phyloP scores from a whole-genome alignment of 2,329 filamentous ascomycete species.

The Exophiala sp. region DNA sequence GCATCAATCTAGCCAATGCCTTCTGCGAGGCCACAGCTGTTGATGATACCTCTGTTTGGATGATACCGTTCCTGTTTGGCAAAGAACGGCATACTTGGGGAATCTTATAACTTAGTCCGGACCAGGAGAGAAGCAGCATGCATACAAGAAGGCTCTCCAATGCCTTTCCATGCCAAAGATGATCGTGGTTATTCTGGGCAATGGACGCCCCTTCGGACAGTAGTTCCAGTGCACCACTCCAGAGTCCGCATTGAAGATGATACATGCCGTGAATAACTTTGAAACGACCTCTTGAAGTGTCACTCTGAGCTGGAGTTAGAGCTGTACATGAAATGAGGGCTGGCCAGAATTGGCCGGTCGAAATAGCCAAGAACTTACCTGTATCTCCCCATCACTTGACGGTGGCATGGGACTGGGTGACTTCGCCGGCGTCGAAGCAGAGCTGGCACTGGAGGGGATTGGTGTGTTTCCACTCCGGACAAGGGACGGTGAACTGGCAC shows the following conservation, averaged over 20 bases:
- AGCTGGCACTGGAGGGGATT: conserved; percentile 1
- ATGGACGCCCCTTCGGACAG: conserved; percentile 71
- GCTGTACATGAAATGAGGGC: not conserved
- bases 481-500: conserved; percentile 4
- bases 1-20: conserved; percentile 17
- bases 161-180: conserved; percentile 96
- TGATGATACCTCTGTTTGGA: conserved; percentile 10
- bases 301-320: conserved; percentile 12
- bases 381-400: conserved; percentile 4
- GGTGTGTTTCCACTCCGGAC: conserved; percentile 10
- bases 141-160: conserved; percentile 80
- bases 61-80: conserved; percentile 16
- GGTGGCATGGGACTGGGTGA: conserved; percentile 7
- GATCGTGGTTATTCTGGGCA: conserved; percentile 75
- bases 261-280: conserved; percentile 23
- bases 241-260: conserved; percentile 72
- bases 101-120: conserved; percentile 64
- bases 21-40: conserved; percentile 14
- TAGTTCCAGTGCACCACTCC: conserved; percentile 80
- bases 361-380: conserved; percentile 5
- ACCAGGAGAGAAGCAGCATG: conserved; percentile 77
- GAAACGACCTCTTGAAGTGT: conserved; percentile 23
- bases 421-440: conserved; percentile 10
- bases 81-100: conserved; percentile 21
- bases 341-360: not conserved